Percentiles rank a stretch among this genome's conserved stretches.
These are phyloP conservation scores for Fusarium scirpi DNA, from an alignment of 2,329 filamentous ascomycete species.

Conservation along the genomic window DNA sequence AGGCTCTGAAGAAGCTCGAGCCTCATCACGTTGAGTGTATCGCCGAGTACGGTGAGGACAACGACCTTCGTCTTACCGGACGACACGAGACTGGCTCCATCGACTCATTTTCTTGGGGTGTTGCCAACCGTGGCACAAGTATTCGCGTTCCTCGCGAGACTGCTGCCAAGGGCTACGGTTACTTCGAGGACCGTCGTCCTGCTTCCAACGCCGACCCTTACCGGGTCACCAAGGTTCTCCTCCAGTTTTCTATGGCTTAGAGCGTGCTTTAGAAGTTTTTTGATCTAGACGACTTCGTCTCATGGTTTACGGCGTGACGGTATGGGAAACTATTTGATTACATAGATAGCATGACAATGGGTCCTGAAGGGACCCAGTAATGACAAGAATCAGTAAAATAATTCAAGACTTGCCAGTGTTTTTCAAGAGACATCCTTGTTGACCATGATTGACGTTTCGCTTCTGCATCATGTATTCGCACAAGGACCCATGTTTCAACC, in stretches of 20 bases:
- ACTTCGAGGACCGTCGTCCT: slow-evolving; percentile 88
- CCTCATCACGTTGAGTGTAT: slow-evolving; percentile 85
- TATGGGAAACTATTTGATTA: slow-evolving; percentile 30
- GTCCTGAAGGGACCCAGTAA: slow-evolving; percentile 17
- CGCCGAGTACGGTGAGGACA: slow-evolving; percentile 94
- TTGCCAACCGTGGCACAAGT: slow-evolving; percentile 94
- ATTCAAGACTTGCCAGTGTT: neutral
- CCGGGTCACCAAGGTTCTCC: slow-evolving; percentile 81
- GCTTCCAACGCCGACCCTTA: slow-evolving; percentile 91
- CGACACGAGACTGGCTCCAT: slow-evolving; percentile 94
- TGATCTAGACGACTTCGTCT: slow-evolving; percentile 4
- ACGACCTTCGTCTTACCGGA: slow-evolving; percentile 93
- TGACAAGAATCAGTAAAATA: slow-evolving; percentile 17
- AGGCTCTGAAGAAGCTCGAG: slow-evolving; percentile 85
- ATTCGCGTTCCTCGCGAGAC: slow-evolving; percentile 91
- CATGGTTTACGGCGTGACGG: slow-evolving; percentile 27
- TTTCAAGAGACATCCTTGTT: too few species aligned
- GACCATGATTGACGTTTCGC: neutral
- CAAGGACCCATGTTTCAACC: neutral
- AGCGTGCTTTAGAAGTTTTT: slow-evolving; percentile 22
- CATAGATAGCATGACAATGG: slow-evolving; percentile 34
- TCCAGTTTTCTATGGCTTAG: slow-evolving; percentile 40
- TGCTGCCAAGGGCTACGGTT: slow-evolving; percentile 90
- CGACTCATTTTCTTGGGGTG: slow-evolving; percentile 89
- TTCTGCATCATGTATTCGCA: neutral